A percentile compares a stretch with the other conserved stretches of the same genome.
Conservation (phyloP, 2,329 filamentous ascomycete species). For the Claviceps sp. region DNA sequence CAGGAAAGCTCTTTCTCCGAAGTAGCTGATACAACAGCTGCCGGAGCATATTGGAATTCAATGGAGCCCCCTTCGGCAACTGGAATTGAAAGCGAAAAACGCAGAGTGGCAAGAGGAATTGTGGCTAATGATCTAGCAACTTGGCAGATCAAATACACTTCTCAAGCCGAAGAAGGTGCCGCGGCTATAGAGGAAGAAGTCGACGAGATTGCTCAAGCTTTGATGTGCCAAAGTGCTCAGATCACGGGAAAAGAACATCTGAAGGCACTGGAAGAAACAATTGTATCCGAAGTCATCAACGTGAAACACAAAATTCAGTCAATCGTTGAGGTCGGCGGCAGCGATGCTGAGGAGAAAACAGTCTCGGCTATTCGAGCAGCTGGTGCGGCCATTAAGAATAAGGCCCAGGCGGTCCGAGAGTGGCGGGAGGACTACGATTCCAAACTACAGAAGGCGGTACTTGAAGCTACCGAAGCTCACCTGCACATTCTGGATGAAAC, state of each 20-base stretch:
- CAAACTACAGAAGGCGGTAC: constrained; percentile 55
- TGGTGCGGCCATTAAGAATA: constrained; percentile 60
- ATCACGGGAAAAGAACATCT: constrained; percentile 54
- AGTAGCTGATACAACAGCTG: constrained; percentile 13
- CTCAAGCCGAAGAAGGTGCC: constrained; percentile 70
- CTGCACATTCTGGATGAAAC: constrained; percentile 73
- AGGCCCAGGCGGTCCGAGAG: constrained; percentile 60
- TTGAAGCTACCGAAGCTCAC: constrained; percentile 63
- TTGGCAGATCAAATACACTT: constrained; percentile 83
- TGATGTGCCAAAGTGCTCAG: constrained; percentile 51
- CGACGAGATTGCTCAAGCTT: constrained; percentile 39
- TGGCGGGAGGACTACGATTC: constrained; percentile 64
- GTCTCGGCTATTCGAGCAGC: constrained; percentile 45
- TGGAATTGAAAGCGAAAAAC: constrained; percentile 37
- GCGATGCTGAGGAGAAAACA: constrained; percentile 29
- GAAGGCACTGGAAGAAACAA: constrained; percentile 52
- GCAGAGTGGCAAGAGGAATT: constrained; percentile 46
- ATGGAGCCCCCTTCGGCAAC: constrained; percentile 31
- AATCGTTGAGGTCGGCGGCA: constrained; percentile 37
- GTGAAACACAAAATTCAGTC: constrained; percentile 56
- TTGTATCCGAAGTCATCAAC: constrained; percentile 46
- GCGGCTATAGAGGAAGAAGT: constrained; percentile 58
- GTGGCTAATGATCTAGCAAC: constrained; percentile 66
- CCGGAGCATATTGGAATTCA: constrained; percentile 16
- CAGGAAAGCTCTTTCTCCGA: constrained; percentile 12